Evolutionary conservation across 2,329 filamentous ascomycete species (phyloP), one percentile per base, ranked within the genome.

Genomic region (Phoma sp.): DNA sequence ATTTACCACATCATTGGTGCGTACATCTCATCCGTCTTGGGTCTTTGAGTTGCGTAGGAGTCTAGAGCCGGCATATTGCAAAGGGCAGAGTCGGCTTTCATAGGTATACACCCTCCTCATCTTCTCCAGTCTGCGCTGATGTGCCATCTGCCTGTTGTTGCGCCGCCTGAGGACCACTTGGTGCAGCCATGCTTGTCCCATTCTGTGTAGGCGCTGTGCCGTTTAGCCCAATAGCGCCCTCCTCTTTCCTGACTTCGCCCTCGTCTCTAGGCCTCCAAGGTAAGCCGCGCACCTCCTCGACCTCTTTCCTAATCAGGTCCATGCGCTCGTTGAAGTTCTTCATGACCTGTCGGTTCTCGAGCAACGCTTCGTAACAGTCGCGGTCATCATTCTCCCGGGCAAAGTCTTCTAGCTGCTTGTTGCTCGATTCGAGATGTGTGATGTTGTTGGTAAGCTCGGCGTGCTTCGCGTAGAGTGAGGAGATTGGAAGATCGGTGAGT

Each of bases 371-470:
- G 61, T 85, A 77, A 78, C 90, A 93, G 72, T 90, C 89, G 57
- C 80, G 80, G 68, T 93, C 90, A 14, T 86, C 81, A 20, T 79
- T 76, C 4, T 65, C 54, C 3, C 66, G 57, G 9, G 65, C 65
- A 64, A 85, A 92, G 28, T 88, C 88, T 49, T 82, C 80, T 53
- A 92, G 86, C 72, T 92, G 85, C 59, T 83, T 82, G 77, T 92
- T 93, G 59, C 87, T 90, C 73, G 87, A 86, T 66, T 87, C 83
- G 21, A 93, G 85, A 74, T 93, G 89, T 20, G 83, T 81, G 69
- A 92, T 87, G 64, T 82, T 85, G 81, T 92, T 92, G 71, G 84
- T 85, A 57, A 93, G 81, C 74, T 93, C 90, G 69, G 89, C 84
- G 54, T 88, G 84, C 76, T 92, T 92, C 74, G 89, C 81, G 75